These are phyloP conservation scores for Coemansia aciculifera DNA, from an alignment of 192 early-diverging fungal species.

Conservation along the genomic window DNA sequence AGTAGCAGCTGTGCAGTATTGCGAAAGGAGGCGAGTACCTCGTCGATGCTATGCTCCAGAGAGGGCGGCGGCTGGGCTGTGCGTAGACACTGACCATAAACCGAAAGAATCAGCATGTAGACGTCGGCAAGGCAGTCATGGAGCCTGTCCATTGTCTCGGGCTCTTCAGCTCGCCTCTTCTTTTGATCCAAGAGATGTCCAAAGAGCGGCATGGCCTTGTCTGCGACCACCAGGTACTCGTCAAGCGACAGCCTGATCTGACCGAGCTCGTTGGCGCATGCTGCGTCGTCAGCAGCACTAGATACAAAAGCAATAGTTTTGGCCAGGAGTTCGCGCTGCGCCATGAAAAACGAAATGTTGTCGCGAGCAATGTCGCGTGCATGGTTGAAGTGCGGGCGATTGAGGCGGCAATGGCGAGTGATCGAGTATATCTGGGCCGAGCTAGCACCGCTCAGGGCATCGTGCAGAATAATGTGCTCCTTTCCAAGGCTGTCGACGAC, in stretches of 20 bases:
- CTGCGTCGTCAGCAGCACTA: not conserved
- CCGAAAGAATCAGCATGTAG: slow-evolving; percentile 30
- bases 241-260: slow-evolving; percentile 10
- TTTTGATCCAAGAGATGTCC: slow-evolving; percentile 33
- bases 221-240: slow-evolving; percentile 24
- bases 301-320: not conserved
- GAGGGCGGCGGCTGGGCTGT: slow-evolving; percentile 3
- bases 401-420: slow-evolving; percentile 43
- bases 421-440: slow-evolving; percentile 18
- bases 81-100: slow-evolving; percentile 29
- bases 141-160: slow-evolving; percentile 13
- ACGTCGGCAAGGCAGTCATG: slow-evolving; percentile 38
- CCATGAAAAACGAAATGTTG: slow-evolving; percentile 34
- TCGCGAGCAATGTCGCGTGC: slow-evolving; percentile 42
- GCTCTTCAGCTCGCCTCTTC: slow-evolving; percentile 27
- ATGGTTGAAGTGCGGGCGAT: slow-evolving; percentile 35
- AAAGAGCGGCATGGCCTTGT: slow-evolving; percentile 27
- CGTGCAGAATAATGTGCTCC: slow-evolving; percentile 38
- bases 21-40: not conserved
- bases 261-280: slow-evolving; percentile 5
- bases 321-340: slow-evolving; percentile 13
- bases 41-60: not conserved
- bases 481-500: slow-evolving; percentile 24
- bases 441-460: not conserved
- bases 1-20: not conserved